Evolutionary conservation across 345 rosid genomes (phyloP), one percentile per base, ranked within the genome.

Genomic region (Rubroshorea leprosula): DNA sequence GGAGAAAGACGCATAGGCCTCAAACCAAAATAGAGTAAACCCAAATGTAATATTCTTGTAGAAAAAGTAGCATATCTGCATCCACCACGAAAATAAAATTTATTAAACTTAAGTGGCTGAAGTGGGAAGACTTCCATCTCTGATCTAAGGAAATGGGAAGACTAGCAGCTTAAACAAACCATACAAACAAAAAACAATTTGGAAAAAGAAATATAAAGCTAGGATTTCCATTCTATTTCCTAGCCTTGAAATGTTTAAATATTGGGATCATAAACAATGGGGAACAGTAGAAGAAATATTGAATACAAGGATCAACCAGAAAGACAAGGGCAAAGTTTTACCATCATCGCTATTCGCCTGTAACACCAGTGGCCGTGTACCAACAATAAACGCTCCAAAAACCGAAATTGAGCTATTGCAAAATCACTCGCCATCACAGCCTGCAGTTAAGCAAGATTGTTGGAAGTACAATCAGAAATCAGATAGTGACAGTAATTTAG

Each of bases 341-440:
- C 98, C 98, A 92, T 92, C 81, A 81, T 62, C 13, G 97, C 69
- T 50, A 92, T 86, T 68, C 98, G 69, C 73, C 97, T 78, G 74
- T 92, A 89, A 65, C 98, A 92, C 98, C 98, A 92, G 72, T 89
- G 98, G 3, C 98, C 98, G 46, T 92, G 98, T 41, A 92, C 98
- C 27, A 92, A 74, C 21, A 92, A 68, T 60, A 92, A 68, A 19
- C 91, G 89, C 62, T 92, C 95, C 45, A 92, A 70, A 78, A 70
- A 92, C 19, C 72, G 76, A 68, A 92, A 92, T 66, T 92, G 97
- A 54, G 96, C 88, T 64, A 92, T 92, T 20, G 98, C 65, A 74
- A 83, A 89, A 79, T 89, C 98, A 73, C 93, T 85, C 49, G 98
- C 82, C 98, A 92, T 89, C 51, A 78, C 98, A 23, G 98, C 98